A percentile compares a stretch with the other conserved stretches of the same genome.
Conservation (phyloP, 345 rosid species). For the Theobroma cacao region DNA sequence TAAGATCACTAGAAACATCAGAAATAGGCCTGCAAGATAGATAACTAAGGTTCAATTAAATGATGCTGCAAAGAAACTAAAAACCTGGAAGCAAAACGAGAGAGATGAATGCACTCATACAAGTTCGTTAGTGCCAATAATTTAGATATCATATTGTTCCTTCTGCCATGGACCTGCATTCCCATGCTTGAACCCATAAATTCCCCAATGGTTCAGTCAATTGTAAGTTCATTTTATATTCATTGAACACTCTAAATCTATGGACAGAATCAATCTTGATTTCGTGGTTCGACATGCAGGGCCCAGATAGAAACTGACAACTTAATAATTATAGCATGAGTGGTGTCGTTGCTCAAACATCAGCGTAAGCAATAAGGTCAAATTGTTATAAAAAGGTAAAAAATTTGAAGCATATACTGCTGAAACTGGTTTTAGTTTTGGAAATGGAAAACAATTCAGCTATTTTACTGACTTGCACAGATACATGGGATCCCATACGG, state of each 20-base stretch:
- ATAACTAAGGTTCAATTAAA: slow-evolving; percentile 14
- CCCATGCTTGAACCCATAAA: slow-evolving; percentile 26
- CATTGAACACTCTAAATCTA: slow-evolving; percentile 9
- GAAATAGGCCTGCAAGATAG: slow-evolving; percentile 85
- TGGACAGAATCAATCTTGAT: slow-evolving; percentile 28
- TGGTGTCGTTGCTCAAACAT: slow-evolving; percentile 11
- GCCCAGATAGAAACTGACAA: slow-evolving; percentile 30
- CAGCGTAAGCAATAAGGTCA: slow-evolving; percentile 3
- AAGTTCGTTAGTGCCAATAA: slow-evolving; percentile 35
- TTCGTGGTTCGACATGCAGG: slow-evolving; percentile 32
- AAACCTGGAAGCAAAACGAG: background rate
- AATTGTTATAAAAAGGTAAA: slow-evolving; percentile 3
- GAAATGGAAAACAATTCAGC: slow-evolving; percentile 6
- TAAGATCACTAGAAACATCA: slow-evolving; percentile 93
- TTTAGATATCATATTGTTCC: slow-evolving; percentile 37
- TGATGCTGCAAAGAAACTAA: slow-evolving; percentile 9
- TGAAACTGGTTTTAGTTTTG: background rate
- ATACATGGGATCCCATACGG: background rate
- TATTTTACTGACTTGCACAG: background rate
- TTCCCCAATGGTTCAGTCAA: slow-evolving; percentile 7
- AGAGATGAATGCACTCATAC: slow-evolving; percentile 32
- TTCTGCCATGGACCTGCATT: slow-evolving; percentile 35
- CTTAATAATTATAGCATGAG: slow-evolving; percentile 35
- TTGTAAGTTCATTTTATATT: slow-evolving; percentile 5
- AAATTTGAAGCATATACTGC: background rate